These are phyloP conservation scores for Leccinum ochraceum DNA, from an alignment of 768 basidiomycete species.

Conservation along the genomic window DNA sequence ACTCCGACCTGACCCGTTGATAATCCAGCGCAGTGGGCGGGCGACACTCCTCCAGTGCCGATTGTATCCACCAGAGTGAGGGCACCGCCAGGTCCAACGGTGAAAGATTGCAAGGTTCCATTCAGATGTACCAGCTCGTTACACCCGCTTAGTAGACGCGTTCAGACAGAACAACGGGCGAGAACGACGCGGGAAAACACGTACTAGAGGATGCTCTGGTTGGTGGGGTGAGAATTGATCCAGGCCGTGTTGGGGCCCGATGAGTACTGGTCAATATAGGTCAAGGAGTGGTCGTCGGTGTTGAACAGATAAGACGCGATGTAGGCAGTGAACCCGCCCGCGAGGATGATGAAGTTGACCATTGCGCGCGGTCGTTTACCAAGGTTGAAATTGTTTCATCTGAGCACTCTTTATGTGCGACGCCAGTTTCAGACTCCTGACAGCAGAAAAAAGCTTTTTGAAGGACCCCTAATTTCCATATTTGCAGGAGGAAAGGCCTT, in stretches of 20 bases:
- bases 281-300: conserved; percentile 46
- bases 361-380: conserved; percentile 32
- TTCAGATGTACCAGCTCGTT: conserved; percentile 46
- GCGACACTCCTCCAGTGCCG: conserved; percentile 50
- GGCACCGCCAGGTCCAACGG: conserved; percentile 43
- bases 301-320: conserved; percentile 67
- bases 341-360: conserved; percentile 70
- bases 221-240: conserved; percentile 57
- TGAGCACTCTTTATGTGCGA: background rate
- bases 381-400: no score
- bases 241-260: conserved; percentile 55
- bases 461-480: no score
- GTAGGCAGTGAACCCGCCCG: conserved; percentile 63
- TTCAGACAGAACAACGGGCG: background rate
- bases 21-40: conserved; percentile 52
- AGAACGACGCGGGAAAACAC: conserved; percentile 21
- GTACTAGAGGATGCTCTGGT: conserved; percentile 62
- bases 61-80: conserved; percentile 49
- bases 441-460: no score
- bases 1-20: conserved; percentile 60
- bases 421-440: no score
- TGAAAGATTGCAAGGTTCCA: conserved; percentile 58
- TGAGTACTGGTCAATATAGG: conserved; percentile 44
- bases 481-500: no score
- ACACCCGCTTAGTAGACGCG: conserved; percentile 43